phyloP scores from a whole-genome alignment of 768 basidiomycete genomes.

The Amanita inopinata region DNA sequence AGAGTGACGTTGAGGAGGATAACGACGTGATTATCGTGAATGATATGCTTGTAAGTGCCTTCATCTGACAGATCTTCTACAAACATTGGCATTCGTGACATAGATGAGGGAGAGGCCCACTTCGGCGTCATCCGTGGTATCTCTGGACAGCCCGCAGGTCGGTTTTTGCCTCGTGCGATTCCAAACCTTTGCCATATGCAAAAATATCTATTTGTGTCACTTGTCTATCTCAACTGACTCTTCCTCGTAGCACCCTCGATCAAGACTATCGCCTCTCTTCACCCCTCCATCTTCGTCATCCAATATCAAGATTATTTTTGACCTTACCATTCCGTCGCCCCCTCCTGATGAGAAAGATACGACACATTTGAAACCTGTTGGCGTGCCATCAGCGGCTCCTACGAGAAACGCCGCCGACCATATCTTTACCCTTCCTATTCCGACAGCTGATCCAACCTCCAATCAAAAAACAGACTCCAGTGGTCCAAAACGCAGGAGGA shows the following conservation, averaged over 20 bases:
- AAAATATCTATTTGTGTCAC: too few relatives aligned
- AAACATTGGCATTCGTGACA: background rate
- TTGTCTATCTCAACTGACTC: background rate
- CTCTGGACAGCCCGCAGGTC: background rate
- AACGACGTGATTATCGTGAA: conserved; percentile 14
- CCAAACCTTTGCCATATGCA: background rate
- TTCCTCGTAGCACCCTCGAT: conserved; percentile 1
- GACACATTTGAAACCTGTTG: background rate
- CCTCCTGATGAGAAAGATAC: too few relatives aligned
- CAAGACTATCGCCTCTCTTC: conserved; percentile 10
- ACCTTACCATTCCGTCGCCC: background rate
- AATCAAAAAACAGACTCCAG: background rate
- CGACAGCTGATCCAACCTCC: background rate
- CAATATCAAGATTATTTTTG: conserved; percentile 10
- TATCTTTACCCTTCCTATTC: background rate
- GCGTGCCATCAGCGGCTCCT: background rate
- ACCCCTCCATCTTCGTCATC: conserved; percentile 13
- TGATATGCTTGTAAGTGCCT: conserved; percentile 13
- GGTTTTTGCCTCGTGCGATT: conserved; percentile 1
- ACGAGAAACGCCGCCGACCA: background rate
- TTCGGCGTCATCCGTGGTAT: conserved; percentile 5
- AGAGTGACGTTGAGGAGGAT: conserved; percentile 12
- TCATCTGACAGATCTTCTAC: background rate
- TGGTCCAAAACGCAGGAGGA: background rate
- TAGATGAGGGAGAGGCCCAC: conserved; percentile 3